Evolutionary conservation across 2,329 filamentous ascomycete species (phyloP), one percentile per base, ranked within the genome.

Genomic region (Thielaviopsis populi): DNA sequence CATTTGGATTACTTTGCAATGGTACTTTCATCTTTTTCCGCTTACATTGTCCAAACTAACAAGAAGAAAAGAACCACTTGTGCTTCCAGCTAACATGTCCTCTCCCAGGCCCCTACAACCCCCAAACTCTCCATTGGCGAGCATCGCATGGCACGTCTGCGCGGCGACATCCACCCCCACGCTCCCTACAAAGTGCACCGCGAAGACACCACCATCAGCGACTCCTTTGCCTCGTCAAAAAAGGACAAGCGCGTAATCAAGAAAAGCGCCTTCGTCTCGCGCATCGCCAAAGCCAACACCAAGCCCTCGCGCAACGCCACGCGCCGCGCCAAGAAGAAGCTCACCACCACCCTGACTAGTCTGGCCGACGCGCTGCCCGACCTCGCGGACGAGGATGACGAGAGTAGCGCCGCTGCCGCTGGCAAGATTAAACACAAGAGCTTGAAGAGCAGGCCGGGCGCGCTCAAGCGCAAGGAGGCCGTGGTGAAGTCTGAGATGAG

Each of bases 191-290:
- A 79, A 70, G 75, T 77, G 13, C 79, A 80, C 72, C 80, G 79
- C 62, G 71, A 75, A 59, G 75, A 79, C 69, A 78, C 80, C 68
- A 71, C 75, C 59, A 77, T 80, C 15, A 73, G 77, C 56, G 80
- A 84, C 71, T 67, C 72, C 66, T 91, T 92, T 74, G 77, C 84
- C 66, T 81, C 84, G 63, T 84, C 80, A 67, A 97, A 96, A 75
- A 85, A 83, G 71, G 89, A 95, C 77, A 95, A 92, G 77, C 87
- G 86, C 27, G 77, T 80, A 41, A 89, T 95, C 69, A 91, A 91
- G 72, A 89, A 89, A 78, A 87, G 87, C 0, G 76, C 85, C 15
- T 90, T 97, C 68, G 78, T 95, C 33, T 86, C 84, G 22, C 87
- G 85, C 67, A 87, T 96, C 69, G 77, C 84, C 68, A 89, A 91